These are phyloP conservation scores for Ascocoryne sarcoides DNA, from an alignment of 2,329 filamentous ascomycete genomes.

Conservation along the genomic window DNA sequence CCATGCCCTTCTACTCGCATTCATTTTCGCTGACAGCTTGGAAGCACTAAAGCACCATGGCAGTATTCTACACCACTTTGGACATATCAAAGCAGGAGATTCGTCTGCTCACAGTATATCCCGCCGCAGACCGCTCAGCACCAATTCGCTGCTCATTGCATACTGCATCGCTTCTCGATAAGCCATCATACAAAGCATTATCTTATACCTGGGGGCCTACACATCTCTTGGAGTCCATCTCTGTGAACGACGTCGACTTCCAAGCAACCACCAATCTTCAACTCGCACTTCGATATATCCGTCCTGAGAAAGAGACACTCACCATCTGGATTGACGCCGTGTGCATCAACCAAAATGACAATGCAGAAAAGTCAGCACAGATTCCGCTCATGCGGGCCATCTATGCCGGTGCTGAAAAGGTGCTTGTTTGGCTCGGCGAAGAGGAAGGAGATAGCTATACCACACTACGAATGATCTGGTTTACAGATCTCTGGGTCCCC, in stretches of 20 bases:
- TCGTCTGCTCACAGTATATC: too few relatives aligned
- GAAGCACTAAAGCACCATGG: too few relatives aligned
- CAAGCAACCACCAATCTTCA: background rate
- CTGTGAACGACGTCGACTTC: background rate
- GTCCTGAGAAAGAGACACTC: background rate
- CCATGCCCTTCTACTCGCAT: too few relatives aligned
- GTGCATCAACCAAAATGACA: constrained; percentile 4
- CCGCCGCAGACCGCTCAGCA: too few relatives aligned
- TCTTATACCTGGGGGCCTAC: constrained; percentile 2
- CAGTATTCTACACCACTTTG: too few relatives aligned
- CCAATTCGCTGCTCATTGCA: background rate
- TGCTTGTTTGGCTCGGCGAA: background rate
- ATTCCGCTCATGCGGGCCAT: constrained; percentile 3
- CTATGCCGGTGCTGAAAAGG: background rate
- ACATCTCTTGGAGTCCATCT: background rate
- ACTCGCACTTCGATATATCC: background rate
- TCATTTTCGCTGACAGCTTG: too few relatives aligned
- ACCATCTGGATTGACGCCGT: constrained; percentile 2
- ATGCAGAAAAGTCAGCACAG: constrained; percentile 1
- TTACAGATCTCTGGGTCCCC: background rate
- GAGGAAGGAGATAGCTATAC: background rate
- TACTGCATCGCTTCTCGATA: background rate
- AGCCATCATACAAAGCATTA: background rate
- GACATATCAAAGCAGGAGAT: too few relatives aligned
- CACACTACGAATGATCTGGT: background rate